Evolutionary conservation across 2,329 filamentous ascomycete genomes (phyloP), one percentile per base, ranked within the genome.

Genomic region (Pezicula radicicola): DNA sequence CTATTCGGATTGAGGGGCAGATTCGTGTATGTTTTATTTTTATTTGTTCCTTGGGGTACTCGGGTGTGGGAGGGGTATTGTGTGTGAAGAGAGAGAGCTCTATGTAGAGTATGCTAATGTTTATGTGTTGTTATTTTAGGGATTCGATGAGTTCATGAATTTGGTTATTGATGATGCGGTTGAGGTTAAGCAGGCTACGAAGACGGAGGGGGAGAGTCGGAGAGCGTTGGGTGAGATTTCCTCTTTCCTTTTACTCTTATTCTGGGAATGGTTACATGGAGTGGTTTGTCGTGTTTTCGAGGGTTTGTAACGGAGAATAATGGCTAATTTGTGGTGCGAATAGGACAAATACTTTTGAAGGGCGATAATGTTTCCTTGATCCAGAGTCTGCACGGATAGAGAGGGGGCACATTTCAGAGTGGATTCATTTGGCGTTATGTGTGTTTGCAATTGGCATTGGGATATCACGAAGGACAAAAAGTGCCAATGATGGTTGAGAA

Each of bases 101-200:
- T 19, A 19, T 3, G 30, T 10, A 33, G 30, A 33, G 30, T 10
- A 33, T 33, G 30, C 30, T 33, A 33, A 33, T 33, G 30, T 33
- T 33, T 10, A 7, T 33, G 30, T 10, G 30, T 33, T 10, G 30
- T 33, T 33, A 10, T 2, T 35, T 2, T 56, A 96, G 91, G 92
- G 94, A 13, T 99, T 99, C 62, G 94, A 99, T 70, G 94, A 99
- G 72, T 99, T 97, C 75, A 97, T 99, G 92, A 99, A 99, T 75
- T 78, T 99, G 46, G 94, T 97, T 37, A 82, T 96, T 60, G 94
- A 99, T 67, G 91, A 99, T 63, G 94, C 94, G 28, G 84, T 97
- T 52, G 93, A 97, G 73, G 91, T 99, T 42, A 89, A 87, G 70
- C 82, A 91, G 67, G 78, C 89, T 50, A 91, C 88, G 57, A 96